Conservation (phyloP, 805 yeast genomes). For the Ogataea nitratoaversa region DNA sequence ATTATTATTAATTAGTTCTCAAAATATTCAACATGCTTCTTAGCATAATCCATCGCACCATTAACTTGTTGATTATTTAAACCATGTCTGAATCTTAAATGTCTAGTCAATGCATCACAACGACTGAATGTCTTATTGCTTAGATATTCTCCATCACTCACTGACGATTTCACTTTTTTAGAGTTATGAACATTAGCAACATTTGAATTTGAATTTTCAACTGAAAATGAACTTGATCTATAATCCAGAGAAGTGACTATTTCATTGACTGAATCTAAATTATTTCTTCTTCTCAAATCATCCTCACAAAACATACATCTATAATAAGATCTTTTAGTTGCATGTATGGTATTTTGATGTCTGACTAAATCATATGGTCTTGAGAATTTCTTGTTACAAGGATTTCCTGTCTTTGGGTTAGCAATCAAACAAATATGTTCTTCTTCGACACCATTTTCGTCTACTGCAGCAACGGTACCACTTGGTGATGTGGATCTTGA, state of each 20-base stretch:
- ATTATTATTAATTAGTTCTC: conserved; percentile 16
- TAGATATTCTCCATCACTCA: conserved; percentile 24
- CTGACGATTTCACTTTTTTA: conserved; percentile 35
- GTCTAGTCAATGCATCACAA: conserved; percentile 92
- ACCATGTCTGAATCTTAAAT: conserved; percentile 86
- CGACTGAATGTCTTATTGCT: conserved; percentile 76
- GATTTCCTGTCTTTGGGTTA: conserved; percentile 56
- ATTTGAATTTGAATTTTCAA: conserved; percentile 27
- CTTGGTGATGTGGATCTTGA: conserved; percentile 3
- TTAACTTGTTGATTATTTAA: conserved; percentile 62
- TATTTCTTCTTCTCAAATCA: conserved; percentile 43
- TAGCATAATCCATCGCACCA: conserved; percentile 69
- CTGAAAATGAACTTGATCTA: conserved; percentile 23
- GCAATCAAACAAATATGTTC: conserved; percentile 56
- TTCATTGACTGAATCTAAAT: conserved; percentile 42
- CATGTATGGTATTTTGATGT: conserved; percentile 95
- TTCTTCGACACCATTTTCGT: conserved; percentile 16
- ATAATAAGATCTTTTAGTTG: conserved; percentile 78
- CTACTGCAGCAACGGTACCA: conserved; percentile 1
- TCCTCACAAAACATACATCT: conserved; percentile 84
- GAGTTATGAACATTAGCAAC: conserved; percentile 29
- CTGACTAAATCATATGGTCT: conserved; percentile 92
- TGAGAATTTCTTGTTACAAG: conserved; percentile 78
- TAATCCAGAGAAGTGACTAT: conserved; percentile 33
- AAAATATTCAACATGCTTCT: conserved; percentile 67